Base-by-base conservation (phyloP, 2,329 filamentous ascomycete species). In the Periconia digitata region DNA sequence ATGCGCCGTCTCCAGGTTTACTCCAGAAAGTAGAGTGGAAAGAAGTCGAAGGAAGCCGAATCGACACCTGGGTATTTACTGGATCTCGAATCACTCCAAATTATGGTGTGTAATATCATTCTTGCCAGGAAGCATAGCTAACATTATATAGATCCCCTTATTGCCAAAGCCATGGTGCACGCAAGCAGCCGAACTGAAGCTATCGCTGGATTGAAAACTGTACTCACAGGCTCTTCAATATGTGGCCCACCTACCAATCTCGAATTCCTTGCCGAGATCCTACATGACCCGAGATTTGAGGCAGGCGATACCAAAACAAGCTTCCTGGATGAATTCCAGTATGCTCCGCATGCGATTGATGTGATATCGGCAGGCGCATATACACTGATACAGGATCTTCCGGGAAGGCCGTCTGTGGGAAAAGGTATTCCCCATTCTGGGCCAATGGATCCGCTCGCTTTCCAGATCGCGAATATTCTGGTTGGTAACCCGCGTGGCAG, bases 11-110 rank as follows among this genome's bases (percentile, higher is more conserved):
- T 8, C 78, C 84, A 0, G 85, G 85, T 1, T 66, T 78, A 1
- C 64, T 87, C 2, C 82, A 84, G 36, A 71, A 78, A 18, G 79
- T 87, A 0, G 56, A 74, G 15, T 86, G 82, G 76, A 75, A 79
- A n/a, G 58, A 75, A 12, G 62, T 74, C 0, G 55, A 73, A 0
- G 74, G 74, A 4, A 72, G 77, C 20, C 76, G 85, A 4, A 76
- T 87, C 21, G 85, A 87, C 55, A 86, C 83, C 0, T 87, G 84
- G 83, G 74, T 86, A 1, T 75, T 78, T 45, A 78, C 77, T 1
- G 84, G 84, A 6, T 77, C 78, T 2, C 76, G 73, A 3, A 74
- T 86, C 34, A 80, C 79, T 5, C 76, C 82, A 1, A 74, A 81
- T 49, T 85, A 85, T 44, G 81, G 80, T 71, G 63, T 50, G 55